Conservation (phyloP, 441 rosid genomes). For the Aquilaria agallochum region DNA sequence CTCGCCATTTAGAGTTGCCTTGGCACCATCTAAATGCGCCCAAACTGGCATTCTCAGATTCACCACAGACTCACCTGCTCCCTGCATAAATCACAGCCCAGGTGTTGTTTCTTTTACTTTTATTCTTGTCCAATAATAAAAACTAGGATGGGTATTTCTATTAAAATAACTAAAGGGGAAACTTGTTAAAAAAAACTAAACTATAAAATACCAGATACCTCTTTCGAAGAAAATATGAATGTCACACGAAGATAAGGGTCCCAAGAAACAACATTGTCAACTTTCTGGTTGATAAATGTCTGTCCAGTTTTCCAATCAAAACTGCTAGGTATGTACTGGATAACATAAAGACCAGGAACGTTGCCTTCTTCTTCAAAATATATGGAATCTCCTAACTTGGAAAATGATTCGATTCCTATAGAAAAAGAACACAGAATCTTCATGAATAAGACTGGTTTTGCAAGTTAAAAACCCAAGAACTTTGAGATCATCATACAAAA, state of each 20-base stretch:
- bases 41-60: conserved; percentile 75
- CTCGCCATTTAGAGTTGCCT: conserved; percentile 54
- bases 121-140: background rate
- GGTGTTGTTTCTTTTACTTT: background rate
- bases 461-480: background rate
- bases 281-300: conserved; percentile 53
- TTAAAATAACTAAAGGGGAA: too few relatives aligned
- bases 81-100: conserved; percentile 32
- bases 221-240: conserved; percentile 39
- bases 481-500: too few relatives aligned
- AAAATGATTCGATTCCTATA: conserved; percentile 85
- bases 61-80: conserved; percentile 47
- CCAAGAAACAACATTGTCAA: conserved; percentile 62
- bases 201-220: conserved; percentile 23
- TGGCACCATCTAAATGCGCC: conserved; percentile 50
- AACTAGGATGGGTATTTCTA: too few relatives aligned
- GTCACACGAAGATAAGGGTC: conserved; percentile 66
- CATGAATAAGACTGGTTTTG: background rate
- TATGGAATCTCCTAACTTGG: conserved; percentile 95
- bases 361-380: conserved; percentile 81
- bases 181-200: too few relatives aligned
- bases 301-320: conserved; percentile 72
- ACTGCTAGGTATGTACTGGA: conserved; percentile 79
- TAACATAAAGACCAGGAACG: conserved; percentile 68
- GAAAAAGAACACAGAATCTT: conserved; percentile 4